Percentiles rank a stretch among this genome's conserved stretches.
phyloP scores from a whole-genome alignment of 768 basidiomycete species.

The Rossbeevera mucosa region DNA sequence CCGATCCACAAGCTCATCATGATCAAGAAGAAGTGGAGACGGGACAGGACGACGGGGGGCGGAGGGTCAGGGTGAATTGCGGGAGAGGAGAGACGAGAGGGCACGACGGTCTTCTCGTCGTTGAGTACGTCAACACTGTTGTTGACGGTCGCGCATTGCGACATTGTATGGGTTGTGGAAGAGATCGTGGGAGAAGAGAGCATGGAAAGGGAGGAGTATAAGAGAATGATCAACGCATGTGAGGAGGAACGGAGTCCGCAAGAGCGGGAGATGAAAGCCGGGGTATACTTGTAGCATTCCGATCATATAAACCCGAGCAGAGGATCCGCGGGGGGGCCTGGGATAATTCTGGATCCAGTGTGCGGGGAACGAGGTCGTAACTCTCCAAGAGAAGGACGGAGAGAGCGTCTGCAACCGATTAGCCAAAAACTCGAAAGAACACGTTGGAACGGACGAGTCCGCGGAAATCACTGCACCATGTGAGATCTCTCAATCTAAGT shows the following conservation, averaged over 20 bases:
- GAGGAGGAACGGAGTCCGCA: constrained; percentile 6
- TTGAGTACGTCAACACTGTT: constrained; percentile 26
- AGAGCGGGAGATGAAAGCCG: constrained; percentile 6
- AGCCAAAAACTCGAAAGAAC: constrained; percentile 21
- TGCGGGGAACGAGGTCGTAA: constrained; percentile 25
- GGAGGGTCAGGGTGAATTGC: background rate
- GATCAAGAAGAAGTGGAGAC: constrained; percentile 31
- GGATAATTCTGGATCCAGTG: constrained; percentile 25
- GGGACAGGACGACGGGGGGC: constrained; percentile 28
- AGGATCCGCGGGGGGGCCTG: constrained; percentile 31
- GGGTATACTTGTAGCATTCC: constrained; percentile 10
- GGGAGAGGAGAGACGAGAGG: background rate
- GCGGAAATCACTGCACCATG: constrained; percentile 27
- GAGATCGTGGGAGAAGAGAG: constrained; percentile 21
- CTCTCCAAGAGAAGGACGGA: constrained; percentile 16
- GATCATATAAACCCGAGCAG: constrained; percentile 27
- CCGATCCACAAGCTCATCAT: constrained; percentile 33
- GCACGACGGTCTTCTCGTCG: constrained; percentile 21
- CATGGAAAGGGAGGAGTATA: constrained; percentile 14
- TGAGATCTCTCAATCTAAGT: too few relatives aligned
- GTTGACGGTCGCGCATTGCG: constrained; percentile 29
- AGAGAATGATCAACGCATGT: constrained; percentile 19
- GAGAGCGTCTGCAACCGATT: constrained; percentile 20
- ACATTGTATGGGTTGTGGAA: constrained; percentile 27
- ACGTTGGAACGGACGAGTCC: constrained; percentile 21